These are phyloP conservation scores for Xenoacremonium recifei DNA, from an alignment of 2,329 filamentous ascomycete genomes.

Conservation along the genomic window DNA sequence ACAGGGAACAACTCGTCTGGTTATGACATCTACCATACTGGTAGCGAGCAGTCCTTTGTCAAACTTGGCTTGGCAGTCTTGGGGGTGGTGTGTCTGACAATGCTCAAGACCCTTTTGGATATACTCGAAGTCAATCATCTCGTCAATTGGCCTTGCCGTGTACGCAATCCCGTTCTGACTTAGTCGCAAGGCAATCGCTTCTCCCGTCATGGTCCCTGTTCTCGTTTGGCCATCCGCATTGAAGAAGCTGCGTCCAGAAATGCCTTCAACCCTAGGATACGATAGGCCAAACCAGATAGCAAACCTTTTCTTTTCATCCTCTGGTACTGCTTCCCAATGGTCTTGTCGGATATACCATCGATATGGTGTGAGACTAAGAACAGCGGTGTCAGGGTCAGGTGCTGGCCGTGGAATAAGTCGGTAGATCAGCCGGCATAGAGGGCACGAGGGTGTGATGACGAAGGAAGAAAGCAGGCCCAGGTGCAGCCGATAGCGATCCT, in stretches of 20 bases:
- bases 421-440: slow-evolving; percentile 3
- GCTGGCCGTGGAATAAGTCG: slow-evolving; percentile 1
- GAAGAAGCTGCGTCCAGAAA: neutral
- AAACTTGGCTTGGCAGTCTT: neutral
- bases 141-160: neutral
- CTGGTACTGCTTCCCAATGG: neutral
- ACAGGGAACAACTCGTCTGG: neutral
- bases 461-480: neutral
- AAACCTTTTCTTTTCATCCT: neutral
- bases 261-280: neutral
- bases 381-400: neutral
- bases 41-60: neutral
- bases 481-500: neutral
- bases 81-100: neutral
- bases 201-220: neutral
- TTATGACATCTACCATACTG: slow-evolving; percentile 1
- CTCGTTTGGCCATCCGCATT: neutral
- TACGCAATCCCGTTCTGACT: neutral
- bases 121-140: neutral
- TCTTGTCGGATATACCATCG: neutral
- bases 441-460: neutral
- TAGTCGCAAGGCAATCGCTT: slow-evolving; percentile 1
- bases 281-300: neutral
- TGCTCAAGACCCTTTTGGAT: neutral
- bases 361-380: neutral